Percentiles rank a stretch among this genome's conserved stretches.
phyloP scores from a whole-genome alignment of 2,329 filamentous ascomycete genomes.

The Colletotrichum tabaci region DNA sequence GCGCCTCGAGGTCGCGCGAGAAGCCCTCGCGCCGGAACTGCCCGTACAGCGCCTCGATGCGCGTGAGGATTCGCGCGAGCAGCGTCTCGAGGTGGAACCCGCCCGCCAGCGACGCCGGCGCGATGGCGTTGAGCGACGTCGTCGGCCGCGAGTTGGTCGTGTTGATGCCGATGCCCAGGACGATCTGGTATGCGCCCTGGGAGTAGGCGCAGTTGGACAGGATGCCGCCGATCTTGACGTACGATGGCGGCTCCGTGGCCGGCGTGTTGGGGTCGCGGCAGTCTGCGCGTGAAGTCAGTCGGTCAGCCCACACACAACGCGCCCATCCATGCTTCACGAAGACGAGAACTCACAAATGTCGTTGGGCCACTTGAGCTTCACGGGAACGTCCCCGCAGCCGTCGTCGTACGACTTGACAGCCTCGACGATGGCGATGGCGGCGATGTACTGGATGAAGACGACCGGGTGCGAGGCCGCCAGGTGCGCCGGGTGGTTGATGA shows the following conservation, averaged over 20 bases:
- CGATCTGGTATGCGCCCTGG: constrained; percentile 83
- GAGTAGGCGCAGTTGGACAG: constrained; percentile 90
- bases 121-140: constrained; percentile 84
- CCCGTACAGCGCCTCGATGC: constrained; percentile 83
- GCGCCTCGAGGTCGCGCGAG: constrained; percentile 77
- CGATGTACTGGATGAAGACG: constrained; percentile 94
- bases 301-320: not conserved
- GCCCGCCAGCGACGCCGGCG: constrained; percentile 62
- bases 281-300: constrained; percentile 57
- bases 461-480: constrained; percentile 82
- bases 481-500: constrained; percentile 85
- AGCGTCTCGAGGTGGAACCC: constrained; percentile 82
- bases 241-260: constrained; percentile 61
- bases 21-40: constrained; percentile 85
- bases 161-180: constrained; percentile 91
- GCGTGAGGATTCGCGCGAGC: constrained; percentile 83
- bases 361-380: constrained; percentile 98
- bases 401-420: constrained; percentile 85
- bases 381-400: constrained; percentile 81
- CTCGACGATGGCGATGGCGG: constrained; percentile 87
- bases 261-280: constrained; percentile 74
- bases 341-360: constrained; percentile 78
- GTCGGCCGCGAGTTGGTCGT: constrained; percentile 87
- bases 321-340: no score
- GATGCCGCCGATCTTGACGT: constrained; percentile 94